Base-by-base conservation (phyloP, 352 stramenopile species). In the Phytophthora cryptogea region DNA sequence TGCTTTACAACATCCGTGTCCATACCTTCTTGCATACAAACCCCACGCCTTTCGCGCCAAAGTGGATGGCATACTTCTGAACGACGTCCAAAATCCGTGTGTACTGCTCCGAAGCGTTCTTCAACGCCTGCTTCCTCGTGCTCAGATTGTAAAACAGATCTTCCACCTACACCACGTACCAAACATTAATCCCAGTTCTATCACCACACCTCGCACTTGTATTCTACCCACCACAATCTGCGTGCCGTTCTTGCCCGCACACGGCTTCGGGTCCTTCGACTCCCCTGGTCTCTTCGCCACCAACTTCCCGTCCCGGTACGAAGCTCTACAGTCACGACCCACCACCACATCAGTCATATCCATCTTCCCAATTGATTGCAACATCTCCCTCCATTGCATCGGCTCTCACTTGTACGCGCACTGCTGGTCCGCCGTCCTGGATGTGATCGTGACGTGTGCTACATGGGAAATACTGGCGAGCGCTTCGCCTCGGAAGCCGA, bases 71-170 rank as follows among this genome's bases (percentile, higher is more conserved):
- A 76, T 99, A 99, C 33, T 89, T 88, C 51, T 98, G 95, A n/a
- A 98, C 81, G n/a, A 99, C 87, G 41, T 97, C 90, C 26, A 99
- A 66, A 27, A 98, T 96, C 17, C 80, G 80, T 49, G 78, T 78
- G 68, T 99, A 99, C 69, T 99, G 96, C 61, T 99, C 97, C 2
- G 79, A 86, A 35, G 80, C 70, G 64, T 97, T 97, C 55, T 96
- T 96, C 31, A 99, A 87, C 30, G 94, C 94, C 42, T 96, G 80
- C 51, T 90, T 84, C 23, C 97, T 81, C 49, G 96, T 98, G 23
- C 86, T 90, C 36, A 99, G 82, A 68, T 99, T 99, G 78, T 99
- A 98, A 79, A 99, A 99, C 37, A 99, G 78, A 72, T 99, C 97
- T 50, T 99, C 90, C 8, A 97, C 90, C 85, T 91, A 28, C 8